Conservation (phyloP, 2,329 filamentous ascomycete genomes). For the Colletotrichum costaricense region DNA sequence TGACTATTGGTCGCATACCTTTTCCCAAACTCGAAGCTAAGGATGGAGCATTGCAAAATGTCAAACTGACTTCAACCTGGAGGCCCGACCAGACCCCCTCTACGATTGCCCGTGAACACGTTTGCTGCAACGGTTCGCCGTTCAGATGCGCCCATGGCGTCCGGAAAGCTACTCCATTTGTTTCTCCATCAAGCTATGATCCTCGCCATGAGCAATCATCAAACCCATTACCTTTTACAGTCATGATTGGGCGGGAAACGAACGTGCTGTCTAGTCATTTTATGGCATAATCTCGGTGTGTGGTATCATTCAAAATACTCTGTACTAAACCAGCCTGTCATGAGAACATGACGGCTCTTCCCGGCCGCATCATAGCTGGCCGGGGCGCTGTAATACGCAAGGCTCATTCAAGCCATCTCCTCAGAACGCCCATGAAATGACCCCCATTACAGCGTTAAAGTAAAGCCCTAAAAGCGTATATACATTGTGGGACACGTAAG, state of each 20-base stretch:
- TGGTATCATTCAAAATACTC: conserved; percentile 33
- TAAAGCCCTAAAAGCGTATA: conserved; percentile 23
- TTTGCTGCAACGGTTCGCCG: conserved; percentile 10
- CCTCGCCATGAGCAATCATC: background rate
- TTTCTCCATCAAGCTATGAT: background rate
- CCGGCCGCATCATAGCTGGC: conserved; percentile 12
- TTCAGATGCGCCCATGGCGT: conserved; percentile 28
- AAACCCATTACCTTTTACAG: conserved; percentile 4
- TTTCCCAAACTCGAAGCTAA: background rate
- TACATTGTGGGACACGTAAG: conserved; percentile 24
- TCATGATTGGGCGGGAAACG: background rate
- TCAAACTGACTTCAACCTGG: conserved; percentile 20
- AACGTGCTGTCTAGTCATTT: conserved; percentile 21
- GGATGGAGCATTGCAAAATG: background rate
- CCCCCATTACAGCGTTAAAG: conserved; percentile 29
- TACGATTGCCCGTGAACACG: conserved; percentile 26
- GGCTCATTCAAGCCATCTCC: conserved; percentile 16
- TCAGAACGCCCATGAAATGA: conserved; percentile 26
- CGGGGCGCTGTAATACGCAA: conserved; percentile 26
- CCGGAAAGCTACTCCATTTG: conserved; percentile 1
- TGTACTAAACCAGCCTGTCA: conserved; percentile 32
- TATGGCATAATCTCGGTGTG: conserved; percentile 19
- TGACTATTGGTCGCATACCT: background rate
- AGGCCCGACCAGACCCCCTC: conserved; percentile 30
- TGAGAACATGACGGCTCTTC: conserved; percentile 27